Percentiles rank a stretch among this genome's conserved stretches.
Conservation (phyloP, 257 asterid genomes). For the Fraxinus cuspidata region DNA sequence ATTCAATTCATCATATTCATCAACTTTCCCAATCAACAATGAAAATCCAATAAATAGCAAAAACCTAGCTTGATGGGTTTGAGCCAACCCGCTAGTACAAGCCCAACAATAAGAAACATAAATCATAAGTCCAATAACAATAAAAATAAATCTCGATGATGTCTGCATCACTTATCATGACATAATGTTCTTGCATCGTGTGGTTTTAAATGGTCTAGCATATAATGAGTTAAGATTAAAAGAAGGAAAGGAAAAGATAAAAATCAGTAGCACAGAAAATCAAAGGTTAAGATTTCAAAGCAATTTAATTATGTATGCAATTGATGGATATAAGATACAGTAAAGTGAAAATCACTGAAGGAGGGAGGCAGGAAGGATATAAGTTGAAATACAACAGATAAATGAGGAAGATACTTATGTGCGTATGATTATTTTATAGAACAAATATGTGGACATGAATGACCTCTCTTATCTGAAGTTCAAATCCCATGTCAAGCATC, state of each 20-base stretch:
- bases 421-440: not conserved
- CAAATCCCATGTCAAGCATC: slow-evolving; percentile 97
- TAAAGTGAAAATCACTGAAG: not conserved
- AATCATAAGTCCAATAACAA: too few species aligned
- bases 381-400: slow-evolving; percentile 5
- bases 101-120: too few species aligned
- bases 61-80: too few species aligned
- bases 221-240: not conserved
- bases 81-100: too few species aligned
- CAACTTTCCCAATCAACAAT: too few species aligned
- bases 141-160: too few species aligned
- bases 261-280: not conserved
- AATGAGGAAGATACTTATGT: not conserved
- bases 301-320: not conserved
- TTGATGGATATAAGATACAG: not conserved
- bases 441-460: not conserved
- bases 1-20: too few species aligned
- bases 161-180: too few species aligned
- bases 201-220: not conserved
- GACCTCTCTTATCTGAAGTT: slow-evolving; percentile 96
- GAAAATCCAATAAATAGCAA: too few species aligned
- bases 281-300: not conserved
- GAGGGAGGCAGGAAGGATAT: not conserved
- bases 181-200: not conserved
- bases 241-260: not conserved